A percentile compares a stretch with the other conserved stretches of the same genome.
phyloP scores from a whole-genome alignment of 176 grass and related monocot species.

The Panicum miliaceum region DNA sequence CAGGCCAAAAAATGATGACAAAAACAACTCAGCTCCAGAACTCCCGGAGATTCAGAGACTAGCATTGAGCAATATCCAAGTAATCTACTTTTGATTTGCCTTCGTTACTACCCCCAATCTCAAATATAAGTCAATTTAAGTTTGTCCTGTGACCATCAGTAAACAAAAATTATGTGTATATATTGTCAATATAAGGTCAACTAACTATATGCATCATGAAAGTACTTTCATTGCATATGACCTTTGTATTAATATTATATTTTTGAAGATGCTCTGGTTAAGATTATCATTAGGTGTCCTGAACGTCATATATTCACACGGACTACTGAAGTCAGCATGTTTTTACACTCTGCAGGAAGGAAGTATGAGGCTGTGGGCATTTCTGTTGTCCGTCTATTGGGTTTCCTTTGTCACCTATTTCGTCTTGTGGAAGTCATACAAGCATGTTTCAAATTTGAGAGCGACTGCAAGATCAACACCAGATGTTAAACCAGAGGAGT shows the following conservation, averaged over 20 bases:
- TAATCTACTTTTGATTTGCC: background rate
- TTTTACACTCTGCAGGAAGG: background rate
- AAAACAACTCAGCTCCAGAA: background rate
- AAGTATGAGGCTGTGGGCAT: slow-evolving; percentile 83
- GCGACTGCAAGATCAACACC: slow-evolving; percentile 63
- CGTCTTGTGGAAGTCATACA: slow-evolving; percentile 90
- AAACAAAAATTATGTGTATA: background rate
- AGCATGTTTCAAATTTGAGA: slow-evolving; percentile 76
- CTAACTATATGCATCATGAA: background rate
- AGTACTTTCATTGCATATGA: background rate
- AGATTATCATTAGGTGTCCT: background rate
- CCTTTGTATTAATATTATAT: background rate
- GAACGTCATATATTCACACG: background rate
- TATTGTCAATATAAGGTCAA: too few relatives aligned
- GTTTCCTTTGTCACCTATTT: slow-evolving; percentile 89
- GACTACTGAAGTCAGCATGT: slow-evolving; percentile 10
- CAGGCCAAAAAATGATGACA: background rate
- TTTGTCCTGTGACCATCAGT: background rate
- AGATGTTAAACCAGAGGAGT: slow-evolving; percentile 78
- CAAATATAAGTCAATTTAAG: background rate
- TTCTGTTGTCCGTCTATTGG: slow-evolving; percentile 74
- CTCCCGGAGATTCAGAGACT: slow-evolving; percentile 65
- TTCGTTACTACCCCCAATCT: background rate
- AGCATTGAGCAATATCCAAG: slow-evolving; percentile 76
- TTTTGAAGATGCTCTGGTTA: background rate